Evolutionary conservation across 2,329 filamentous ascomycete genomes (phyloP).

Genomic region (Penicillium oxalicum): DNA sequence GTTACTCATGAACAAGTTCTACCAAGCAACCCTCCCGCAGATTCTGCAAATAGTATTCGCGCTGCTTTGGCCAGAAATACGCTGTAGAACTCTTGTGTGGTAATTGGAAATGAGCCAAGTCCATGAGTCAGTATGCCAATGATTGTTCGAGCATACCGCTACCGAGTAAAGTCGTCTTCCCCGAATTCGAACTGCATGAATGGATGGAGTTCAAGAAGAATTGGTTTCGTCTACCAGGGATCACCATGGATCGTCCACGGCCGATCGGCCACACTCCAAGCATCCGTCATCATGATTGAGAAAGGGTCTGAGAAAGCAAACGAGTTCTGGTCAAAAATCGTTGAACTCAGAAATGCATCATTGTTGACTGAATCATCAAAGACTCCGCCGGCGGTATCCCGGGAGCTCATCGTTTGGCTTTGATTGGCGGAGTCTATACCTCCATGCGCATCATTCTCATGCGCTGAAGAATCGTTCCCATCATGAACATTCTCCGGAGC

Average conservation of each 20-base stretch:
- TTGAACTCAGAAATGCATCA: conserved; percentile 9
- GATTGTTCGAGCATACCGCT: no score
- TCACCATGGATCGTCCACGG: conserved; percentile 30
- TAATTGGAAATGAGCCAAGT: no score
- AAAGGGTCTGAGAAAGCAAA: conserved; percentile 16
- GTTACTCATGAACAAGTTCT: no score
- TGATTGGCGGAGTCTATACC: background rate
- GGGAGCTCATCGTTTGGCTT: background rate
- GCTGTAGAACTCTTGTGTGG: no score
- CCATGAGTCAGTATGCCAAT: no score
- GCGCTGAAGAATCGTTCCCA: background rate
- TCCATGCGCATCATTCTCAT: background rate
- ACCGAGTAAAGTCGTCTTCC: no score
- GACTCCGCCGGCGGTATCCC: conserved; percentile 15
- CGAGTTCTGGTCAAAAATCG: conserved; percentile 9
- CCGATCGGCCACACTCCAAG: conserved; percentile 31
- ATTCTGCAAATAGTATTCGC: no score
- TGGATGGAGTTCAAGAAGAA: no score
- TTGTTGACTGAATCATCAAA: conserved; percentile 16
- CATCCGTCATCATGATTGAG: conserved; percentile 18
- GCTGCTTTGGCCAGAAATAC: no score
- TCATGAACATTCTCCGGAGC: background rate
- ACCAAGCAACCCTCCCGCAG: no score
- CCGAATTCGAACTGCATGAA: no score
- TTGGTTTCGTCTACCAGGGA: conserved; percentile 8